Evolutionary conservation across 768 basidiomycete species (phyloP).

Genomic region (Russula vinacea): DNA sequence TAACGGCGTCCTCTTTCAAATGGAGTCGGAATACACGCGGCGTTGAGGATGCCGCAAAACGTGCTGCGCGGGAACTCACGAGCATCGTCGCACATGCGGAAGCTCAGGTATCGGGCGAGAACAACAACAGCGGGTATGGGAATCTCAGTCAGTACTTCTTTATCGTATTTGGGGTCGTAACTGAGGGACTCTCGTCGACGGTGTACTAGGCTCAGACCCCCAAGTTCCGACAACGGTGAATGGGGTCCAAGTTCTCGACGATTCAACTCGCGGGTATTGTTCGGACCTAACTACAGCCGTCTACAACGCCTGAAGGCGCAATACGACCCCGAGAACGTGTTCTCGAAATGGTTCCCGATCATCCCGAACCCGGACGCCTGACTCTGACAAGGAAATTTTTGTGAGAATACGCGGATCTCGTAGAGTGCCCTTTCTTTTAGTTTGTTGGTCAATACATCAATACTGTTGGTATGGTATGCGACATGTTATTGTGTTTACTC

Average conservation of each 20-base stretch:
- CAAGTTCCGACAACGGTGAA: background rate
- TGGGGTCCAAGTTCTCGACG: background rate
- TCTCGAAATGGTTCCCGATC: constrained; percentile 39
- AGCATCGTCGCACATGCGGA: background rate
- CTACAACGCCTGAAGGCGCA: constrained; percentile 40
- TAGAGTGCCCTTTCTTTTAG: too few species aligned
- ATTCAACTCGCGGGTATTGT: constrained; percentile 34
- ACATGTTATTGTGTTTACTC: too few species aligned
- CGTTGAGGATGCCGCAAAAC: background rate
- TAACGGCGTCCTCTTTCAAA: background rate
- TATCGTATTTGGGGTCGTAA: background rate
- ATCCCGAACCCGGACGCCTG: constrained; percentile 26
- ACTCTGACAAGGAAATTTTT: background rate
- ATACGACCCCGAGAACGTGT: constrained; percentile 39
- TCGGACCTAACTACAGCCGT: constrained; percentile 39
- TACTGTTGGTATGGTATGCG: too few species aligned
- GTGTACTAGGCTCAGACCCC: constrained; percentile 8
- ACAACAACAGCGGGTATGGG: constrained; percentile 26
- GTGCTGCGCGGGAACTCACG: constrained; percentile 10
- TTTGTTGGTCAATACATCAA: too few species aligned
- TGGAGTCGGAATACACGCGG: background rate
- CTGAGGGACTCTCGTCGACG: background rate
- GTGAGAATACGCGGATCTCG: background rate
- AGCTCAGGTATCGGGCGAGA: background rate
- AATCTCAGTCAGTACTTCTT: constrained; percentile 24